phyloP scores from a whole-genome alignment of 768 basidiomycete species.

The Boletus sp. region DNA sequence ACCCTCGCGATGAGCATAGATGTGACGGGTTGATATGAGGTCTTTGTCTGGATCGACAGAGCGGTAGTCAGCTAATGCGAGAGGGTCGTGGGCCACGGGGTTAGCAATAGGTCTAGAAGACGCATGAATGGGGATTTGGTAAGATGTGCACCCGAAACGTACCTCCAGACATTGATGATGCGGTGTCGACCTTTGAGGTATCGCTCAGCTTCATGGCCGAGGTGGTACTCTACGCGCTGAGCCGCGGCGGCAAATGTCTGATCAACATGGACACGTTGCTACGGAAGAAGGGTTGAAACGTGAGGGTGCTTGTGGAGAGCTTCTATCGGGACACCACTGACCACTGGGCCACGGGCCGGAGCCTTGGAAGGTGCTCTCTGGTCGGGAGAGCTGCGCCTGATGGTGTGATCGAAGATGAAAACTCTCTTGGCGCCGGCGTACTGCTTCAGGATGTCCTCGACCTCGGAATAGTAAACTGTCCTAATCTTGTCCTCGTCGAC shows the following conservation, averaged over 20 bases:
- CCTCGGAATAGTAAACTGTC: slow-evolving; percentile 40
- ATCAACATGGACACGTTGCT: slow-evolving; percentile 45
- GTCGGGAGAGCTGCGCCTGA: slow-evolving; percentile 26
- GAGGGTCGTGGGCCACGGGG: slow-evolving; percentile 38
- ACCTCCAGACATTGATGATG: slow-evolving; percentile 48
- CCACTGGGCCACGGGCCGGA: slow-evolving; percentile 32
- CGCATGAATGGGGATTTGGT: background rate
- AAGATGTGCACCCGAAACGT: background rate
- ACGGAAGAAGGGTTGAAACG: background rate
- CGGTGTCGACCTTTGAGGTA: slow-evolving; percentile 40
- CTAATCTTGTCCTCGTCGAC: slow-evolving; percentile 37
- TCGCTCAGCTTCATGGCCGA: slow-evolving; percentile 39
- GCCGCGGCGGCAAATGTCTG: slow-evolving; percentile 38
- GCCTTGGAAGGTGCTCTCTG: background rate
- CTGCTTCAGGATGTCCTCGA: slow-evolving; percentile 39
- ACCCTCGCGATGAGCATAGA: slow-evolving; percentile 35
- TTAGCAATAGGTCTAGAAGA: slow-evolving; percentile 34
- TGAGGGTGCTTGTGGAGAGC: background rate
- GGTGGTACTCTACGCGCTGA: slow-evolving; percentile 38
- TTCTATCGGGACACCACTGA: slow-evolving; percentile 13
- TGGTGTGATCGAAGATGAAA: slow-evolving; percentile 46
- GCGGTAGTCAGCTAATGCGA: slow-evolving; percentile 42
- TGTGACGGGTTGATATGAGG: slow-evolving; percentile 36
- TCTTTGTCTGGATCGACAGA: slow-evolving; percentile 34
- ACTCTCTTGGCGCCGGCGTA: slow-evolving; percentile 37